phyloP scores from a whole-genome alignment of 768 basidiomycete species.

The Boletus sp. region DNA sequence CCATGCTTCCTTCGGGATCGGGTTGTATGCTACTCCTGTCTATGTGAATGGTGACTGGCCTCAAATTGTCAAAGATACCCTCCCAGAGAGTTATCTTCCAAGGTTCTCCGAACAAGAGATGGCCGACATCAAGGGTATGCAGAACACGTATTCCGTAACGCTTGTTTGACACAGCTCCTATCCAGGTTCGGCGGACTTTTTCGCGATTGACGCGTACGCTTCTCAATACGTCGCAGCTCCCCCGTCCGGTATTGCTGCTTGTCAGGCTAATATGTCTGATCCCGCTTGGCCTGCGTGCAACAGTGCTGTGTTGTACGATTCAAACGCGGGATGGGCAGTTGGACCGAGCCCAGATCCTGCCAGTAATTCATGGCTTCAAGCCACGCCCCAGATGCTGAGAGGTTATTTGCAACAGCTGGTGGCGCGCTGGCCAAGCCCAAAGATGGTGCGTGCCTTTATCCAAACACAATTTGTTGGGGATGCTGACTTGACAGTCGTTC shows the following conservation, averaged over 20 bases:
- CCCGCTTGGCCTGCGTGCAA: slow-evolving; percentile 55
- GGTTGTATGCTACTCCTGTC: slow-evolving; percentile 48
- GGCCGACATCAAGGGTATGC: too few relatives aligned
- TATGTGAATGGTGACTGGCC: slow-evolving; percentile 54
- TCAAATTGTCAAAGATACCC: slow-evolving; percentile 45
- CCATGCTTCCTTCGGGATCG: slow-evolving; percentile 51
- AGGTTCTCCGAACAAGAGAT: too few relatives aligned
- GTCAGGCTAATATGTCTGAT: slow-evolving; percentile 41
- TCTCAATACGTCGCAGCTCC: slow-evolving; percentile 43
- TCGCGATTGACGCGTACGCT: slow-evolving; percentile 48
- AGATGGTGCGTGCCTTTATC: slow-evolving; percentile 35
- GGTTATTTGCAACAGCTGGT: slow-evolving; percentile 36
- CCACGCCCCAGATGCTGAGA: slow-evolving; percentile 42
- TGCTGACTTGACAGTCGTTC: not conserved
- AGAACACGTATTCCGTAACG: too few relatives aligned
- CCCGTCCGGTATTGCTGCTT: slow-evolving; percentile 43
- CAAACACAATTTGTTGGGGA: not conserved
- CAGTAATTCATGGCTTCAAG: slow-evolving; percentile 39
- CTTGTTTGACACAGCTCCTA: too few relatives aligned
- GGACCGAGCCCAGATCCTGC: slow-evolving; percentile 46
- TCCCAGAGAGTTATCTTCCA: slow-evolving; percentile 44
- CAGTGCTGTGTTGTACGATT: slow-evolving; percentile 39
- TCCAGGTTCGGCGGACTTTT: too few relatives aligned
- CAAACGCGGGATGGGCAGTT: slow-evolving; percentile 46
- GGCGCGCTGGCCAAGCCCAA: slow-evolving; percentile 43